A percentile compares a stretch with the other conserved stretches of the same genome.
Evolutionary conservation across 73 alveolate species (phyloP).

Genomic region (Breviolum minutum): DNA sequence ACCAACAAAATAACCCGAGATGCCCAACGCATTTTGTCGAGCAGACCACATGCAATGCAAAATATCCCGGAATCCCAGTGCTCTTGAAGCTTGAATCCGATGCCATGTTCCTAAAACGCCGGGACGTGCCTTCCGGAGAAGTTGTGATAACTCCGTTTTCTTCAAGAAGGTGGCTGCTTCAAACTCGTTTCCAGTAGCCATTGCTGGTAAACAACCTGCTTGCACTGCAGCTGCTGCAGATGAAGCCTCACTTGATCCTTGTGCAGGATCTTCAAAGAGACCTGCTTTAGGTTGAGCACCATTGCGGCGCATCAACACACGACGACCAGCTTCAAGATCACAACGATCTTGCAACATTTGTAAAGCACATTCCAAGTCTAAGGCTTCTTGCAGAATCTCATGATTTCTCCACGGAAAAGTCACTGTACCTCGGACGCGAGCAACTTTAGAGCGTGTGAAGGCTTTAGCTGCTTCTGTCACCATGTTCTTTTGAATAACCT

Average conservation of each 20-base stretch:
- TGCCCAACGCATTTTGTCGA: conserved; percentile 49
- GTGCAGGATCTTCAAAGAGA: conserved; percentile 62
- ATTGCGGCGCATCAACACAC: conserved; percentile 42
- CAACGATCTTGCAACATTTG: conserved; percentile 40
- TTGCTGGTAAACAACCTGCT: conserved; percentile 38
- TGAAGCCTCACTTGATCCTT: conserved; percentile 32
- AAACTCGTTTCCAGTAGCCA: conserved; percentile 70
- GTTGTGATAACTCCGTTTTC: not conserved
- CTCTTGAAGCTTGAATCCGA: not conserved
- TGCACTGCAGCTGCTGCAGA: conserved; percentile 31
- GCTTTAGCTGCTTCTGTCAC: conserved; percentile 46
- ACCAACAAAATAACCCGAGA: conserved; percentile 34
- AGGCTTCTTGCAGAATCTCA: conserved; percentile 15
- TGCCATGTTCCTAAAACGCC: conserved; percentile 61
- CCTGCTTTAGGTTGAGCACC: conserved; percentile 67
- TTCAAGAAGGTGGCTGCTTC: conserved; percentile 60
- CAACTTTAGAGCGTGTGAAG: conserved; percentile 22
- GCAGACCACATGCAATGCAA: conserved; percentile 34
- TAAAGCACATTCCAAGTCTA: not conserved
- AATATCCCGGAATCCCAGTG: not conserved
- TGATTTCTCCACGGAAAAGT: not conserved
- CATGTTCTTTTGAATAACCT: not conserved
- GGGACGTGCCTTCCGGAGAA: not conserved
- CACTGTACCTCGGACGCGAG: not conserved
- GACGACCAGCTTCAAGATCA: conserved; percentile 78